Conservation (phyloP, 106 monocot species). For the Chionographis japonica region DNA sequence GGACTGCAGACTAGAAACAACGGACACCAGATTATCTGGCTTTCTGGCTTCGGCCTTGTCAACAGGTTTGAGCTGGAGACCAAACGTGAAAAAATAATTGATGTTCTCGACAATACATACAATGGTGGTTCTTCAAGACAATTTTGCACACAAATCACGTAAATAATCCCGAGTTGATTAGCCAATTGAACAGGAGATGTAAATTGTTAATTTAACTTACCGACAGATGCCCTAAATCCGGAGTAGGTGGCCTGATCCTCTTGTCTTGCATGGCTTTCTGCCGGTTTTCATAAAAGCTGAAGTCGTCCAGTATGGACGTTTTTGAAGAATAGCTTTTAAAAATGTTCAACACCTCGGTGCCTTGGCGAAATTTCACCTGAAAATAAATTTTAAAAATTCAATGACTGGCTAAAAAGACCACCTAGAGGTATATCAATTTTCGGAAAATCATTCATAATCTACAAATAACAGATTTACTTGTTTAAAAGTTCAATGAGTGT, state of each 20-base stretch:
- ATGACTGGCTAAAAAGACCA: not conserved
- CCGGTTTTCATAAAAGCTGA: constrained; percentile 74
- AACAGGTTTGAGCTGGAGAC: constrained; percentile 31
- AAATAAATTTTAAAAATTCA: not conserved
- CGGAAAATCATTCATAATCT: not conserved
- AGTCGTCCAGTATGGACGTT: constrained; percentile 89
- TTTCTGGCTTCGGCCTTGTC: constrained; percentile 10
- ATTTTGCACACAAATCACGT: not conserved
- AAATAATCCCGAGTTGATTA: not conserved
- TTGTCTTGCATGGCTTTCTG: constrained; percentile 84
- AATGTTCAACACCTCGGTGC: constrained; percentile 70
- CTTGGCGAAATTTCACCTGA: constrained; percentile 87
- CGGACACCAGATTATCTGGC: constrained; percentile 11
- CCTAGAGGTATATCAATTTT: not conserved
- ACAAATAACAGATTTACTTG: not conserved
- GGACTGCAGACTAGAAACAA: constrained; percentile 11
- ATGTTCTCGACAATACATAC: no score
- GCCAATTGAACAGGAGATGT: not conserved
- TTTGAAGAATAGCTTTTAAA: constrained; percentile 67
- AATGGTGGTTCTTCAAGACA: not conserved
- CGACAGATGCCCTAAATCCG: constrained; percentile 13
- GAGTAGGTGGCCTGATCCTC: constrained; percentile 27
- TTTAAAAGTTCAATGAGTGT: not conserved
- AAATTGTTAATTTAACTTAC: constrained; percentile 17
- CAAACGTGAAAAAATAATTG: not conserved